phyloP scores from a whole-genome alignment of 495 filamentous ascomycete species.

The Lophium mytilinum region DNA sequence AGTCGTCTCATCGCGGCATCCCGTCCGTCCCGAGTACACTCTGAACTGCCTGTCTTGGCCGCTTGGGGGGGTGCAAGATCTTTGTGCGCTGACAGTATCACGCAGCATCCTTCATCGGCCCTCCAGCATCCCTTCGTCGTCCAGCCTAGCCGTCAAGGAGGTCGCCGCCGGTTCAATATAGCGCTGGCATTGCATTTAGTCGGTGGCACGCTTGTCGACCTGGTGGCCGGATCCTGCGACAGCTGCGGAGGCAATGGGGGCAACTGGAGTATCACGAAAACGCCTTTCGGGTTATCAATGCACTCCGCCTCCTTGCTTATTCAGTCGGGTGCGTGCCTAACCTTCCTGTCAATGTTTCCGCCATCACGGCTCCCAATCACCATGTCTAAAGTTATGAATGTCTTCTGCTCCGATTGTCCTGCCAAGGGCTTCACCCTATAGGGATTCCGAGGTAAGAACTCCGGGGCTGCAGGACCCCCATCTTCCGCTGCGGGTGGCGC shows the following conservation, averaged over 20 bases:
- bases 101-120: too few relatives aligned
- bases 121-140: too few relatives aligned
- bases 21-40: too few relatives aligned
- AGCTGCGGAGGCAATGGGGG: background rate
- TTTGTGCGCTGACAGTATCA: too few relatives aligned
- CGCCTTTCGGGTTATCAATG: background rate
- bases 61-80: too few relatives aligned
- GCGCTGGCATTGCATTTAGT: too few relatives aligned
- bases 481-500: background rate
- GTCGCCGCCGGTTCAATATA: too few relatives aligned
- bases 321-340: background rate
- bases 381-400: background rate
- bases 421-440: too few relatives aligned
- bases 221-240: background rate
- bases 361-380: background rate
- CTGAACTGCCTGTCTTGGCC: too few relatives aligned
- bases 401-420: background rate
- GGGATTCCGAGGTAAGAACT: background rate
- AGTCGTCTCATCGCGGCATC: too few relatives aligned
- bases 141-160: too few relatives aligned
- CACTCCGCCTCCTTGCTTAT: background rate
- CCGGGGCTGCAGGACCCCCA: background rate
- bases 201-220: background rate
- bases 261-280: background rate
- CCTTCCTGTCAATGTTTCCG: background rate